Evolutionary conservation across 805 yeast genomes (phyloP).

Genomic region (Starmerella stigmatis): DNA sequence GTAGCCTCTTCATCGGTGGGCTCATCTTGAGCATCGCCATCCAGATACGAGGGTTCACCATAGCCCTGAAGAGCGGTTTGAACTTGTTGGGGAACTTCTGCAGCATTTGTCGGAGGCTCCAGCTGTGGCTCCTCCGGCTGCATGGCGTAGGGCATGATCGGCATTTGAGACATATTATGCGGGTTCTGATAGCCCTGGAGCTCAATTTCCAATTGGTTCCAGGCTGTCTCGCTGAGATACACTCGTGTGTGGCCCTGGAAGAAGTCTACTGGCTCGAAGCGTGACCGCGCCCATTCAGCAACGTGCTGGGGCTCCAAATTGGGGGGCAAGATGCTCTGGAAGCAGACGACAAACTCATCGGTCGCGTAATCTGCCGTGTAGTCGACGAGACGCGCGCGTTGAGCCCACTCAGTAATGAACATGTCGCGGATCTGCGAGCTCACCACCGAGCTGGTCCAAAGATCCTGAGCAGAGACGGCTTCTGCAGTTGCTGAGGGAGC

Average conservation of each 20-base stretch:
- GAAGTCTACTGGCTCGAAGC: slow-evolving; percentile 30
- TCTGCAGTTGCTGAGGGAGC: slow-evolving; percentile 27
- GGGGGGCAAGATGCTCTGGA: slow-evolving; percentile 29
- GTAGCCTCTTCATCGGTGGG: slow-evolving; percentile 21
- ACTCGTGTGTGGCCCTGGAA: slow-evolving; percentile 31
- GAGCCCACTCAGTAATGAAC: slow-evolving; percentile 34
- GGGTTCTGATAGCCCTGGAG: not conserved
- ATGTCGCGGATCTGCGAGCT: slow-evolving; percentile 32
- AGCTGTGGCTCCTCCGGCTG: slow-evolving; percentile 11
- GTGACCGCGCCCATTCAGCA: slow-evolving; percentile 29
- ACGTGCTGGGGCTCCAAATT: slow-evolving; percentile 25
- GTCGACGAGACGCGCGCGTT: slow-evolving; percentile 27
- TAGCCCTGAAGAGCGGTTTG: slow-evolving; percentile 10
- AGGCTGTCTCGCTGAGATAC: slow-evolving; percentile 33
- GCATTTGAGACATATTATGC: not conserved
- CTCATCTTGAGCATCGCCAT: slow-evolving; percentile 32
- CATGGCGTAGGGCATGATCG: not conserved
- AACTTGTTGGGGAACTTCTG: slow-evolving; percentile 18
- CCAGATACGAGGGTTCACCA: slow-evolving; percentile 2
- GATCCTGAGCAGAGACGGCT: slow-evolving; percentile 21
- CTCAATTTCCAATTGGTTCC: slow-evolving; percentile 32
- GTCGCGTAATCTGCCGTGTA: slow-evolving; percentile 35
- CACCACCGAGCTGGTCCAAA: slow-evolving; percentile 32
- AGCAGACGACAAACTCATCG: slow-evolving; percentile 32
- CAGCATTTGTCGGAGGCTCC: slow-evolving; percentile 12